A percentile compares a stretch with the other conserved stretches of the same genome.
Conservation (phyloP, 1,284 basidiomycete genomes). For the Pseudozyma tsukubaensis region DNA sequence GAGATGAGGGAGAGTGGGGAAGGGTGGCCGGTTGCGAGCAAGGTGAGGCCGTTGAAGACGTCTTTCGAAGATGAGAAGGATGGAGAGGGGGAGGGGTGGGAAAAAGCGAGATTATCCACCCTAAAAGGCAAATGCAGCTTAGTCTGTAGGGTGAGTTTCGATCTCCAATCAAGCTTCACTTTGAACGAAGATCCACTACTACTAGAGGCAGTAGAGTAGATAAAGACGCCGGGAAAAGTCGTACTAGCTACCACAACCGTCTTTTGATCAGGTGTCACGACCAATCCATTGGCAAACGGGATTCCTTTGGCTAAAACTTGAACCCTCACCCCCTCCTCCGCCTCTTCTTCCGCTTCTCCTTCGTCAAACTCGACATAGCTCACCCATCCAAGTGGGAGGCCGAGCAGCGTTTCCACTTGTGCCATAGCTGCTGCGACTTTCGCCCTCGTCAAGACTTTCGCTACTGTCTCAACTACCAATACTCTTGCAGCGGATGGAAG, state of each 20-base stretch:
- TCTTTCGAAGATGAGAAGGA: not conserved
- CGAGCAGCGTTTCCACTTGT: constrained; percentile 74
- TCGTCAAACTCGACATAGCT: constrained; percentile 41
- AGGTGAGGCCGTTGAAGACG: constrained; percentile 60
- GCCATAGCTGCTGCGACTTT: constrained; percentile 59
- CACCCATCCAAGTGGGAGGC: constrained; percentile 75
- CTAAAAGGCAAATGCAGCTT: constrained; percentile 74
- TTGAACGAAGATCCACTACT: not conserved
- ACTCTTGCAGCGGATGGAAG: not conserved
- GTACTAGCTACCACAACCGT: constrained; percentile 75
- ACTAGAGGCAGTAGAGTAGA: constrained; percentile 71
- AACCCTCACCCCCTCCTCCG: constrained; percentile 12
- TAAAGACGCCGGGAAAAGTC: constrained; percentile 71
- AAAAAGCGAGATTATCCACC: constrained; percentile 75
- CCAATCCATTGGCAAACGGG: constrained; percentile 78
- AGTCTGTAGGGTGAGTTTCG: constrained; percentile 57
- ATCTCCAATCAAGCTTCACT: not conserved
- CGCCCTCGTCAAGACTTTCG: not conserved
- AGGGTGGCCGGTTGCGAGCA: constrained; percentile 77
- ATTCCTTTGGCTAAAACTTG: constrained; percentile 72
- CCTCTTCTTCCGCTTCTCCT: not conserved
- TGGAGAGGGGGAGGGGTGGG: constrained; percentile 44
- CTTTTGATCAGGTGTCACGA: constrained; percentile 72
- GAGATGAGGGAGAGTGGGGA: constrained; percentile 73
- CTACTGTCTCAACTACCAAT: not conserved